Evolutionary conservation across 306 rosid species (phyloP).

Genomic region (Sophora flavescens): DNA sequence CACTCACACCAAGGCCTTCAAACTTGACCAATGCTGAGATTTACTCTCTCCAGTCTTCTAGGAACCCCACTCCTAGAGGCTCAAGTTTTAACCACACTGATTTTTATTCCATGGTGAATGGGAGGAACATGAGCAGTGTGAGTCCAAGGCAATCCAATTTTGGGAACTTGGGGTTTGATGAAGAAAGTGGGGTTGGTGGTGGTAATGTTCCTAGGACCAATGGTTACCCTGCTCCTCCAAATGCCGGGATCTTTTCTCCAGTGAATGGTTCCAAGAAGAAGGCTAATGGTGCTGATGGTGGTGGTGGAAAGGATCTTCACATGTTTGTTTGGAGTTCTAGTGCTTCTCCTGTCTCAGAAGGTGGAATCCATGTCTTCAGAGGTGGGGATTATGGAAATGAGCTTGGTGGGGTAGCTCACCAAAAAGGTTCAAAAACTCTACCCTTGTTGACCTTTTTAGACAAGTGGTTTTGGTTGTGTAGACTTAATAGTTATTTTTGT

Average conservation of each 20-base stretch:
- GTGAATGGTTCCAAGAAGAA: conserved; percentile 64
- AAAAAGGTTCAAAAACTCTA: conserved; percentile 60
- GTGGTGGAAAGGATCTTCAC: conserved; percentile 76
- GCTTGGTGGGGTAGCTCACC: conserved; percentile 69
- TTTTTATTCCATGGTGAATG: conserved; percentile 72
- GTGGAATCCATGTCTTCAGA: conserved; percentile 85
- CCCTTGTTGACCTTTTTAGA: background rate
- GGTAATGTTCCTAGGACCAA: conserved; percentile 37
- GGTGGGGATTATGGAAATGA: conserved; percentile 75
- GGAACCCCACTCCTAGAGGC: conserved; percentile 89
- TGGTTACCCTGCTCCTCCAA: conserved; percentile 69
- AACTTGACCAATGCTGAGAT: conserved; percentile 87
- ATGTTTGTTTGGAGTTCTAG: conserved; percentile 97
- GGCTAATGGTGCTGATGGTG: conserved; percentile 49
- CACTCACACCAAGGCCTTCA: conserved; percentile 78
- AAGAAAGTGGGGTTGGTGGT: conserved; percentile 57
- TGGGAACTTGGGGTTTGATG: conserved; percentile 69
- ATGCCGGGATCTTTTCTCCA: conserved; percentile 77
- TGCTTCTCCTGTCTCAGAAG: conserved; percentile 87
- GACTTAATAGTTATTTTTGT: background rate
- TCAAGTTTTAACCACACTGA: conserved; percentile 86
- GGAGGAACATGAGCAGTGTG: conserved; percentile 56
- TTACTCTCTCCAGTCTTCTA: conserved; percentile 75
- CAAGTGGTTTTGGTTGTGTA: background rate
- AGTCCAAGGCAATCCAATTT: conserved; percentile 75